Evolutionary conservation across 2,329 filamentous ascomycete species (phyloP).

Genomic region (Hymenotorrendiella dingleyae): DNA sequence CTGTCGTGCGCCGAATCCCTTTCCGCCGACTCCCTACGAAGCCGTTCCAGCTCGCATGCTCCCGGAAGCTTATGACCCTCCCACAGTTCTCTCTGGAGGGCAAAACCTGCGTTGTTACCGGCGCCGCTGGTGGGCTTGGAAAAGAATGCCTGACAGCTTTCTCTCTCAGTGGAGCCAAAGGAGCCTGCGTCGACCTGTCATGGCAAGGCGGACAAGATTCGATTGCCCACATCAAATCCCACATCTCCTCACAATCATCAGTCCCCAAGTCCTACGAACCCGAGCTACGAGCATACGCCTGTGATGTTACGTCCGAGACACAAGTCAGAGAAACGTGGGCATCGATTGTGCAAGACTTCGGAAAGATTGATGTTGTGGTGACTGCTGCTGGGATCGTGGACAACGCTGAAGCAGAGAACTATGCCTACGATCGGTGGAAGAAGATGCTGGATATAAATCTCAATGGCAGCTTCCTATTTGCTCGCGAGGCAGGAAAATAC

Average conservation of each 20-base stretch:
- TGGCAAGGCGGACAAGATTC: slow-evolving; percentile 18
- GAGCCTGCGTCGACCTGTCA: slow-evolving; percentile 22
- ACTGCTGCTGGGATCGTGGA: slow-evolving; percentile 36
- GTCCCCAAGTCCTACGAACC: slow-evolving; percentile 19
- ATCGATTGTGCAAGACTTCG: slow-evolving; percentile 32
- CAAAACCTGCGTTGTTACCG: slow-evolving; percentile 43
- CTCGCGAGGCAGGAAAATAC: slow-evolving; percentile 32
- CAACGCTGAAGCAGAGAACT: slow-evolving; percentile 31
- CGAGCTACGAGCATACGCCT: slow-evolving; percentile 33
- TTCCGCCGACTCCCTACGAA: background rate
- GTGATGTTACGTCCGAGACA: slow-evolving; percentile 34
- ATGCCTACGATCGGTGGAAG: slow-evolving; percentile 30
- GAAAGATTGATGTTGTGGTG: slow-evolving; percentile 35
- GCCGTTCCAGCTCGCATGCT: background rate
- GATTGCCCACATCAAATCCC: slow-evolving; percentile 28
- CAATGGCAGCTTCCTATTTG: slow-evolving; percentile 34
- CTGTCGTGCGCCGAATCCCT: background rate
- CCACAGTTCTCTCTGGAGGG: slow-evolving; percentile 38
- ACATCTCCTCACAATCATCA: slow-evolving; percentile 19
- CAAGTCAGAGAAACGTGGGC: slow-evolving; percentile 33
- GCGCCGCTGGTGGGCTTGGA: slow-evolving; percentile 45
- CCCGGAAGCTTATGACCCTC: slow-evolving; percentile 20
- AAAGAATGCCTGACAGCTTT: slow-evolving; percentile 41
- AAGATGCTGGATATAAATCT: slow-evolving; percentile 34
- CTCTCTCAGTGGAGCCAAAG: slow-evolving; percentile 22